Evolutionary conservation across 176 grass and related monocot species (phyloP).

Genomic region (Aegilops umbellulata): DNA sequence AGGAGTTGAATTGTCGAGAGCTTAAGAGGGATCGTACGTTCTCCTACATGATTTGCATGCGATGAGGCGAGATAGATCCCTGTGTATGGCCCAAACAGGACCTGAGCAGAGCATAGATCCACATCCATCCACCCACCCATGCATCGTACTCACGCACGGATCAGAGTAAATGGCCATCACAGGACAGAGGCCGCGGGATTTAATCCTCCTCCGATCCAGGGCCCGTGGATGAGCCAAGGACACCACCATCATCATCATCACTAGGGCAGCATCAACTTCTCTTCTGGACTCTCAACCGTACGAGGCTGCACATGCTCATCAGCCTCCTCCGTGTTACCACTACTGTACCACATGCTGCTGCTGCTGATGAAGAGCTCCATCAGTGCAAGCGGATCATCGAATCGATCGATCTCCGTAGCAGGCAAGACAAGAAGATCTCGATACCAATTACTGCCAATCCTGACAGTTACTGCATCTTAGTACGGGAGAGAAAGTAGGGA

Average conservation of each 20-base stretch:
- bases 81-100: background rate
- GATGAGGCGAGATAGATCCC: background rate
- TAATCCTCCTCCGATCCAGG: background rate
- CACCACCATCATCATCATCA: background rate
- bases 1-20: background rate
- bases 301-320: background rate
- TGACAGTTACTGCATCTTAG: background rate
- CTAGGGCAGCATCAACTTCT: background rate
- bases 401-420: background rate
- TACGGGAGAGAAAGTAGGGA: background rate
- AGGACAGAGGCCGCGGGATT: background rate
- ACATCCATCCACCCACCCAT: no score
- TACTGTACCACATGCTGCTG: no score
- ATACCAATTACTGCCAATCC: background rate
- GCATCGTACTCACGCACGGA: background rate
- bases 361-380: background rate
- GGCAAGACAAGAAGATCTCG: conserved; percentile 11
- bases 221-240: background rate
- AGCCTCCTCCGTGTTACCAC: no score
- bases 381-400: background rate
- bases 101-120: background rate
- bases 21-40: background rate
- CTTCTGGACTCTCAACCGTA: background rate
- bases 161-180: background rate
- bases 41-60: background rate